Evolutionary conservation across 768 basidiomycete genomes (phyloP), one percentile per base, ranked within the genome.

Genomic region (Boletellus ananiceps): DNA sequence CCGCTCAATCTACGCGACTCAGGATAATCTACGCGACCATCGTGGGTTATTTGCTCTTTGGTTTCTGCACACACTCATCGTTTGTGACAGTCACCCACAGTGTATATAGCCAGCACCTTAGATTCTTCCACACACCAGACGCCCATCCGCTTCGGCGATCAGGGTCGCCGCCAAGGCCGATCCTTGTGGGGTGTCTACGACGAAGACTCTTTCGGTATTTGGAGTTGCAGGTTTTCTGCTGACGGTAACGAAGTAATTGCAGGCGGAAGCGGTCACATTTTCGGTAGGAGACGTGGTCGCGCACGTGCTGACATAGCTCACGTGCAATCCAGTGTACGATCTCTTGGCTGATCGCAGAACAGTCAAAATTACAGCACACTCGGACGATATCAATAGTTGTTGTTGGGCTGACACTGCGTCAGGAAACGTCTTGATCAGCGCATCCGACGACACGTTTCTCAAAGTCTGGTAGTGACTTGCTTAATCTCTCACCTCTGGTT

Each of bases 201-300:
- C 25, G 67, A 74, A 7, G 78, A 79, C 33, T 69, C 74, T 14
- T 84, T 82, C 50, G 82, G 88, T 41, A 88, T 98, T 46, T 99
- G 90, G 84, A 92, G 89, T 54, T 93, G 95, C 63, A 82, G 89
- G 37, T 98, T 98, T 66, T 97, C 93, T 32, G 92, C 94, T 7
- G 95, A 98, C 59, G 94, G 93, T 1, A 90, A 87, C 40, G 96
- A 99, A 68, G 83, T 98, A 16, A 80, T 99, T 38, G 95, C 95
- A 25, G 95, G 95, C 12, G 93, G 91, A 2, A 83, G 79, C 34
- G 88, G 88, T 8, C 83, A 85, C 33, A 82, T 90, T 23, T 88
- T 88, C 60, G 87, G 87, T 81, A 61, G 41, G 59, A 18, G 27
- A 25, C 7, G n/a, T 48, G 23, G 23, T 25, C 6, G 57, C 21